phyloP scores from a whole-genome alignment of 768 basidiomycete genomes.

The Boletus bicolor region DNA sequence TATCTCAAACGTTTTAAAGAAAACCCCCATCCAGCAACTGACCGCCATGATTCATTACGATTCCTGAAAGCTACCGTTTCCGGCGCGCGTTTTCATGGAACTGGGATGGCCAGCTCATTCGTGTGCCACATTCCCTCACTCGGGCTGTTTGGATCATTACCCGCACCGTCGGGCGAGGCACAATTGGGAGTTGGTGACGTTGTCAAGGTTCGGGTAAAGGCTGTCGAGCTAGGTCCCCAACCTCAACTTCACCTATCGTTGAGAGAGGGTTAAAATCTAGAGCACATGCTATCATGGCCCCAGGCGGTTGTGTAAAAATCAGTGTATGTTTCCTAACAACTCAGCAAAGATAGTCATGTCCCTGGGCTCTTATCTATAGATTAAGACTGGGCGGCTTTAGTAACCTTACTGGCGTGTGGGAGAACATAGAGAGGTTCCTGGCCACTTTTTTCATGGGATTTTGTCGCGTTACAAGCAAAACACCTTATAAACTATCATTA shows the following conservation, averaged over 20 bases:
- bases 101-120: slow-evolving; percentile 7
- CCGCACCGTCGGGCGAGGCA: slow-evolving; percentile 2
- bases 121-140: slow-evolving; percentile 27
- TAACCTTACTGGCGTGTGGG: too few relatives aligned
- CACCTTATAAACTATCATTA: background rate
- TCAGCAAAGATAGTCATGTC: background rate
- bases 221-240: slow-evolving; percentile 29
- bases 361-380: too few relatives aligned
- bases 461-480: too few relatives aligned
- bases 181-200: slow-evolving; percentile 24
- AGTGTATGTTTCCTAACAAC: background rate
- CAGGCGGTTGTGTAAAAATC: background rate
- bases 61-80: slow-evolving; percentile 27
- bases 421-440: too few relatives aligned
- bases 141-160: slow-evolving; percentile 21
- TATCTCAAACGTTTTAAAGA: slow-evolving; percentile 40
- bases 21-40: slow-evolving; percentile 16
- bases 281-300: background rate
- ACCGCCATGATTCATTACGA: slow-evolving; percentile 27
- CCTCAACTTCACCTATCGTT: slow-evolving; percentile 25
- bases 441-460: background rate
- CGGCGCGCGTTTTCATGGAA: slow-evolving; percentile 17
- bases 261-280: slow-evolving; percentile 1
- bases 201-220: slow-evolving; percentile 26
- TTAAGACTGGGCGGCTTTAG: too few relatives aligned